These are phyloP conservation scores for Dryas drummondii DNA, from an alignment of 306 rosid genomes.

Conservation along the genomic window DNA sequence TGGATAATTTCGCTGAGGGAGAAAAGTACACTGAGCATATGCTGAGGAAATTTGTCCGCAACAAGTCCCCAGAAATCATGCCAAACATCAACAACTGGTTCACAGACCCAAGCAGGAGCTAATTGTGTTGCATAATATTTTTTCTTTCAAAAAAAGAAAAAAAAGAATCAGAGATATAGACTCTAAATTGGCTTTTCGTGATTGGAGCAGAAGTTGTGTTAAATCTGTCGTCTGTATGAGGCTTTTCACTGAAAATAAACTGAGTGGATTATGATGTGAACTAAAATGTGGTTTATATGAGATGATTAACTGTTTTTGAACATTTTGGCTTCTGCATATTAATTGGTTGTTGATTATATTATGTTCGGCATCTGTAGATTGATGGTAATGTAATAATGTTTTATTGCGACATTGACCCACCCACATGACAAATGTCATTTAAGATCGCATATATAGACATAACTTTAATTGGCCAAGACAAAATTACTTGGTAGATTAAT, in stretches of 20 bases:
- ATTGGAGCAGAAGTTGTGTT: slow-evolving; percentile 14
- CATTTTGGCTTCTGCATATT: not conserved
- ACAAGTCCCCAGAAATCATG: slow-evolving; percentile 72
- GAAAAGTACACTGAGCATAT: slow-evolving; percentile 71
- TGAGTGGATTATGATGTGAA: slow-evolving; percentile 29
- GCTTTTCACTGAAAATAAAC: slow-evolving; percentile 15
- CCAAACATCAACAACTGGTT: slow-evolving; percentile 69
- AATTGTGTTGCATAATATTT: slow-evolving; percentile 25
- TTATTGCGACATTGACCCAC: no score
- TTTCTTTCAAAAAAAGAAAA: not conserved
- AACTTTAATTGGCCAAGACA: no score
- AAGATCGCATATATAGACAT: no score
- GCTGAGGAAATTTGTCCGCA: slow-evolving; percentile 67
- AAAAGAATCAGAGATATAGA: slow-evolving; percentile 8
- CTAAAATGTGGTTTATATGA: slow-evolving; percentile 9
- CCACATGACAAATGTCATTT: no score
- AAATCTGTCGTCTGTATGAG: slow-evolving; percentile 24
- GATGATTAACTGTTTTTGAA: not conserved
- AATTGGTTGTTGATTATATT: not conserved
- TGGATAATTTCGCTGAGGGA: slow-evolving; percentile 81
- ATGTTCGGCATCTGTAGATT: not conserved
- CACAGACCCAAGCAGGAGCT: slow-evolving; percentile 59
- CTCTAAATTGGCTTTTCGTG: slow-evolving; percentile 7
- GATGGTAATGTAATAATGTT: not conserved
- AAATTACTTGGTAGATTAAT: no score